Conservation (phyloP, 2,329 filamentous ascomycete species). For the Cercospora berteroae region DNA sequence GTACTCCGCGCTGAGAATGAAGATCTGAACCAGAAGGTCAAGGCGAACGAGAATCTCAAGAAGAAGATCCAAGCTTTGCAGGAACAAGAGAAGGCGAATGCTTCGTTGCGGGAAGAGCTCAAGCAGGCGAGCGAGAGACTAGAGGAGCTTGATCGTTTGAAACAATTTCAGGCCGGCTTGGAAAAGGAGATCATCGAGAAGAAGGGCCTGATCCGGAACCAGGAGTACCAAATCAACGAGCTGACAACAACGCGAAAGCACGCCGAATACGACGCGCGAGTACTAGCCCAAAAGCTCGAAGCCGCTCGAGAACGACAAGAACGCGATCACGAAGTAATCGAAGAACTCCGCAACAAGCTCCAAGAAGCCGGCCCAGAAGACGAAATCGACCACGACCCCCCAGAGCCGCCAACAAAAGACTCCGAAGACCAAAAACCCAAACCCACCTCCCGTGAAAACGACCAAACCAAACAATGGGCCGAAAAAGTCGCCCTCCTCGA, state of each 20-base stretch:
- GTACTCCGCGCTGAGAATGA: slow-evolving; percentile 50
- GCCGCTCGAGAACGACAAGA: slow-evolving; percentile 49
- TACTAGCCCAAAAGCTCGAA: slow-evolving; percentile 49
- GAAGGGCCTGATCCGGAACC: slow-evolving; percentile 49
- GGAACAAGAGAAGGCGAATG: slow-evolving; percentile 47
- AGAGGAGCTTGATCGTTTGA: slow-evolving; percentile 46
- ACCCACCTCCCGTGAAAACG: slow-evolving; percentile 11
- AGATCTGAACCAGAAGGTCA: slow-evolving; percentile 49
- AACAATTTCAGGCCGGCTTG: slow-evolving; percentile 45
- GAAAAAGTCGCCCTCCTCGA: slow-evolving; percentile 36
- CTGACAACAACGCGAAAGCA: slow-evolving; percentile 49
- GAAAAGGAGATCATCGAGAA: slow-evolving; percentile 54
- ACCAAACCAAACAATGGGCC: slow-evolving; percentile 33
- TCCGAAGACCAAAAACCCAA: slow-evolving; percentile 15
- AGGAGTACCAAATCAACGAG: slow-evolving; percentile 53
- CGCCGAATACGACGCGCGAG: slow-evolving; percentile 49
- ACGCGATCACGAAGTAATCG: slow-evolving; percentile 48
- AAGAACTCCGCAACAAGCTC: slow-evolving; percentile 48
- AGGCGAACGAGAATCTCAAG: slow-evolving; percentile 53
- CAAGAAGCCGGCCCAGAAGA: slow-evolving; percentile 43
- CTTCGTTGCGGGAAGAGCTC: slow-evolving; percentile 46
- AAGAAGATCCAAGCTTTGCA: slow-evolving; percentile 54
- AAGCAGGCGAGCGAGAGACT: slow-evolving; percentile 46
- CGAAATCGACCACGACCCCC: slow-evolving; percentile 27
- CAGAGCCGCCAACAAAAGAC: slow-evolving; percentile 16